Evolutionary conservation across 495 filamentous ascomycete species (phyloP).

Genomic region (Bombardia bombarda): DNA sequence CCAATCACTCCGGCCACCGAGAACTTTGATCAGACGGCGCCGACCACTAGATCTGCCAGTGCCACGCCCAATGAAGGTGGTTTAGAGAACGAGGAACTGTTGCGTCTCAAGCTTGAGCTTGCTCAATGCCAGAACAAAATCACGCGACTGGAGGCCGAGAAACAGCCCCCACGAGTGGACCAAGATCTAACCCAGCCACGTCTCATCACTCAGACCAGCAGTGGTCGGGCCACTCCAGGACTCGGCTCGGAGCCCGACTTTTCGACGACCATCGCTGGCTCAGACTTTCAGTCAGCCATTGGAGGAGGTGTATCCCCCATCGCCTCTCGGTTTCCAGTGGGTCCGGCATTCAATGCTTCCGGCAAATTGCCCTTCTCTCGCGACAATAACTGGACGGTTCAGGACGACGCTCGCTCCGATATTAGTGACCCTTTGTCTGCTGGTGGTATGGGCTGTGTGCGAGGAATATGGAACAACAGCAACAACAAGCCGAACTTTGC

Average conservation of each 20-base stretch:
- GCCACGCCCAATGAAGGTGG: conserved; percentile 25
- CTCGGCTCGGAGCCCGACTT: conserved; percentile 22
- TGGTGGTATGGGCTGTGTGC: conserved; percentile 50
- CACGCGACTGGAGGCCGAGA: conserved; percentile 65
- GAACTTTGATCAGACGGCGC: conserved; percentile 35
- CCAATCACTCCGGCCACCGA: conserved; percentile 53
- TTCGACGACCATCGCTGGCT: conserved; percentile 4
- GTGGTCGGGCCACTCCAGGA: conserved; percentile 15
- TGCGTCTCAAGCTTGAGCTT: conserved; percentile 62
- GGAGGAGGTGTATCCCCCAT: conserved; percentile 10
- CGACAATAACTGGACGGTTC: conserved; percentile 52
- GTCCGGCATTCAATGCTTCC: conserved; percentile 43
- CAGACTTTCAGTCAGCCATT: conserved; percentile 17
- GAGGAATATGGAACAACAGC: conserved; percentile 57
- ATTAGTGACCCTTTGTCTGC: conserved; percentile 55
- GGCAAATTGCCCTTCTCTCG: conserved; percentile 43
- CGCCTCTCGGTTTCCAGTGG: conserved; percentile 14
- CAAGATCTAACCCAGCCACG: conserved; percentile 76
- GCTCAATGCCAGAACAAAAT: conserved; percentile 73
- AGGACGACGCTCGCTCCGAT: conserved; percentile 61
- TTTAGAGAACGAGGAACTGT: conserved; percentile 31
- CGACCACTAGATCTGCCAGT: conserved; percentile 39
- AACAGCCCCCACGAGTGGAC: too few species aligned
- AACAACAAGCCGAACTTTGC: conserved; percentile 26
- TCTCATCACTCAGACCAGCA: conserved; percentile 36